phyloP scores from a whole-genome alignment of 352 stramenopile genomes.

The Discostella stelligera region DNA sequence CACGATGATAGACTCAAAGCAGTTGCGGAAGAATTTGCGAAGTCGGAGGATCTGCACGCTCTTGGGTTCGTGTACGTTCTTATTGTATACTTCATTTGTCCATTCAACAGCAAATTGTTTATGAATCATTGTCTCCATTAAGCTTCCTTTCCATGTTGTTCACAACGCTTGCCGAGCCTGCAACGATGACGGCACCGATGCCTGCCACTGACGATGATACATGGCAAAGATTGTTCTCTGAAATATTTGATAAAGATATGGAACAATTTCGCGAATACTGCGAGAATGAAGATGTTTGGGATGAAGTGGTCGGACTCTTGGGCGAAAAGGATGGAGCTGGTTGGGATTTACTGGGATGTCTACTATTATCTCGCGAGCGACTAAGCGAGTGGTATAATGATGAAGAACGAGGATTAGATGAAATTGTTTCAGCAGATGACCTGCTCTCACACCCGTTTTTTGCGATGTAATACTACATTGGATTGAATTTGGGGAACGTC shows the following conservation, averaged over 20 bases:
- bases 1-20: conserved; percentile 23
- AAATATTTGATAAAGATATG: conserved; percentile 82
- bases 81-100: background rate
- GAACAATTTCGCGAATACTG: conserved; percentile 79
- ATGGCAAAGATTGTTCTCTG: conserved; percentile 67
- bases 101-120: background rate
- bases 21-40: conserved; percentile 60
- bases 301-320: conserved; percentile 61
- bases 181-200: conserved; percentile 49
- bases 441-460: conserved; percentile 66
- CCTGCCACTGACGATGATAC: conserved; percentile 75
- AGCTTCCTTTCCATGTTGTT: conserved; percentile 66
- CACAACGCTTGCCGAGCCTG: conserved; percentile 61
- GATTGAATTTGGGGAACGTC: conserved; percentile 26
- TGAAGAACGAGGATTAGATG: conserved; percentile 27
- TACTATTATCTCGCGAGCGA: conserved; percentile 65
- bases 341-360: conserved; percentile 66
- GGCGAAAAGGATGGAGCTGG: conserved; percentile 72
- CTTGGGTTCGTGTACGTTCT: conserved; percentile 65
- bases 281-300: conserved; percentile 73
- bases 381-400: conserved; percentile 42
- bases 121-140: background rate
- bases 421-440: conserved; percentile 47
- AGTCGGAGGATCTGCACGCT: conserved; percentile 77
- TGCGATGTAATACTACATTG: conserved; percentile 1